A percentile compares a stretch with the other conserved stretches of the same genome.
Evolutionary conservation across 129 eudicot genomes (phyloP).

Genomic region (Flaveria robusta): DNA sequence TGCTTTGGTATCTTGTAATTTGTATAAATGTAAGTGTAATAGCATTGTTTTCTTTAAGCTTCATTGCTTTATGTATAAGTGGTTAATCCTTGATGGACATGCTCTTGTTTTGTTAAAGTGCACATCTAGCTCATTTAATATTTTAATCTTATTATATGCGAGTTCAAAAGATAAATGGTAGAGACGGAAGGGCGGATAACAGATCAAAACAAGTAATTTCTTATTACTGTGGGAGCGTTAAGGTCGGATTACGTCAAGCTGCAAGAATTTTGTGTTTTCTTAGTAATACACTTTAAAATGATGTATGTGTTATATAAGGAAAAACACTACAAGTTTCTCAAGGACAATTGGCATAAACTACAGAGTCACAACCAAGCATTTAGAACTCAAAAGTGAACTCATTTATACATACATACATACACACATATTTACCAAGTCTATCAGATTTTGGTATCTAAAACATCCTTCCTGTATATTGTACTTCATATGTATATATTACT

Average conservation of each 20-base stretch:
- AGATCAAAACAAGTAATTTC: no score
- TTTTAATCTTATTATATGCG: neutral
- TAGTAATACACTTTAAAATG: no score
- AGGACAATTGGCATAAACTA: neutral
- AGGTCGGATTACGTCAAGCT: no score
- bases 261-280: no score
- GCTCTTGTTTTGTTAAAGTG: neutral
- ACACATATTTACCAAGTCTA: constrained; percentile 32
- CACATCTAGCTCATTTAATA: neutral
- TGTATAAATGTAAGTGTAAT: constrained; percentile 18
- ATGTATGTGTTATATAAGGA: no score
- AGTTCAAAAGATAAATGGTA: no score
- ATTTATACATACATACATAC: constrained; percentile 14
- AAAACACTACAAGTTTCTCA: neutral
- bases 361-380: neutral
- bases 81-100: neutral
- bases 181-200: no score
- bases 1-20: constrained; percentile 23
- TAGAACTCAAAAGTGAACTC: constrained; percentile 13
- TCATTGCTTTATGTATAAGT: neutral
- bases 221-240: no score
- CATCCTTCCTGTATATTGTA: constrained; percentile 32
- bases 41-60: constrained; percentile 10
- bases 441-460: constrained; percentile 11
- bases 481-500: constrained; percentile 25